Conservation (phyloP, 2,329 filamentous ascomycete species). For the Shiraia sp. region DNA sequence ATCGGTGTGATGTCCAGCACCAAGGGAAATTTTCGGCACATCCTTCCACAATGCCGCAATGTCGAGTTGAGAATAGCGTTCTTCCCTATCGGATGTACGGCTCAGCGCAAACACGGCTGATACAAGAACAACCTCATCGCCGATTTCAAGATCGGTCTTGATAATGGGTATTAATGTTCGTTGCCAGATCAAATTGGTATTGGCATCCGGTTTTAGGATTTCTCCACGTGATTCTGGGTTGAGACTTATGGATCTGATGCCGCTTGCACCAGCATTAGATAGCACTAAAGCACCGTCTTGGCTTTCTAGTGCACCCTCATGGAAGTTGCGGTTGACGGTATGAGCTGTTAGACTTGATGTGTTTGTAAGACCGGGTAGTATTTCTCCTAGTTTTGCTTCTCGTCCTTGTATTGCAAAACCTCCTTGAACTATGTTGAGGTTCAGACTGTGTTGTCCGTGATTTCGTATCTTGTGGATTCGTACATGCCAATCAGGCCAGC, state of each 20-base stretch:
- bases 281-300: conserved; percentile 17
- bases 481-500: conserved; percentile 39
- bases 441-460: background rate
- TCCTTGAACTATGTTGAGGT: conserved; percentile 22
- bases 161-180: conserved; percentile 37
- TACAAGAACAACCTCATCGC: conserved; percentile 5
- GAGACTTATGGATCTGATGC: conserved; percentile 17
- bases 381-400: conserved; percentile 19
- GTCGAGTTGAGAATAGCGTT: conserved; percentile 17
- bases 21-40: conserved; percentile 13
- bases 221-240: background rate
- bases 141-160: background rate
- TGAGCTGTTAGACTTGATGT: background rate
- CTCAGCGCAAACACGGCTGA: conserved; percentile 31
- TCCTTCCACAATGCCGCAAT: conserved; percentile 26
- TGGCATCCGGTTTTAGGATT: conserved; percentile 39
- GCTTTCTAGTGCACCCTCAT: conserved; percentile 23
- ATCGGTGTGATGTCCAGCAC: background rate
- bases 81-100: conserved; percentile 15
- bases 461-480: conserved; percentile 26
- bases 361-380: conserved; percentile 10
- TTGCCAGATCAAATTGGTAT: conserved; percentile 42
- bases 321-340: conserved; percentile 2
- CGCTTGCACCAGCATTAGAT: conserved; percentile 34
- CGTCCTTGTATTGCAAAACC: conserved; percentile 39